Base-by-base conservation (phyloP, 306 rosid species). In the Trifolium fragiferum region DNA sequence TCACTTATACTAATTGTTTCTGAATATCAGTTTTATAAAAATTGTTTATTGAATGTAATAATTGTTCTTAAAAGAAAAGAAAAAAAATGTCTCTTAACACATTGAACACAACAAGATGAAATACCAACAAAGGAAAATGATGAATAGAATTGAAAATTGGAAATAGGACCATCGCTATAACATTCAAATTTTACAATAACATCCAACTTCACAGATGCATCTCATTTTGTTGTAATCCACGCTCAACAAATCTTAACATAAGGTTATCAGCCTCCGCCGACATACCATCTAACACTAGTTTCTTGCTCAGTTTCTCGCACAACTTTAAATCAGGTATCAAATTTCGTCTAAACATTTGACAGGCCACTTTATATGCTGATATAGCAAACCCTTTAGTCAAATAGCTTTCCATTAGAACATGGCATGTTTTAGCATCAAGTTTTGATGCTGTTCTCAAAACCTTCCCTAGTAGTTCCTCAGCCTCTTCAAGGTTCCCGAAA, bases 391-490 rank as follows among this genome's bases (percentile, higher is more conserved):
- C 98, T 73, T 74, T 86, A 44, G 40, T 71, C 73, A 91, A 80
- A 79, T 88, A 88, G 74, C 90, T 79, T 74, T 87, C 90, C 88
- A 93, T 91, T 67, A 89, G 82, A 77, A 84, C 81, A 80, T 88
- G 96, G 77, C 97, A 91, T 18, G 97, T 87, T 43, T 88, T 81
- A 60, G 89, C 89, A 83, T 94, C 98, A 68, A 60, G 68, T 84
- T 67, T 89, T 49, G 98, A 90, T 76, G 98, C 96, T 57, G 96
- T 91, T 84, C 97, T 87, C 85, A 94, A 87, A 76, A 90, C 91
- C 83, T 86, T 84, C 72, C 89, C 84, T 50, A 91, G 62, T 27
- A 88, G 91, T 84, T 86, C 83, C 70, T 87, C 89, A 68, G 97
- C 98, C 86, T 87, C 91, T 70, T 88, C 88, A 41, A 76, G 86